These are phyloP conservation scores for Penicillium fuscoglaucum DNA, from an alignment of 2,329 filamentous ascomycete genomes.

Conservation along the genomic window DNA sequence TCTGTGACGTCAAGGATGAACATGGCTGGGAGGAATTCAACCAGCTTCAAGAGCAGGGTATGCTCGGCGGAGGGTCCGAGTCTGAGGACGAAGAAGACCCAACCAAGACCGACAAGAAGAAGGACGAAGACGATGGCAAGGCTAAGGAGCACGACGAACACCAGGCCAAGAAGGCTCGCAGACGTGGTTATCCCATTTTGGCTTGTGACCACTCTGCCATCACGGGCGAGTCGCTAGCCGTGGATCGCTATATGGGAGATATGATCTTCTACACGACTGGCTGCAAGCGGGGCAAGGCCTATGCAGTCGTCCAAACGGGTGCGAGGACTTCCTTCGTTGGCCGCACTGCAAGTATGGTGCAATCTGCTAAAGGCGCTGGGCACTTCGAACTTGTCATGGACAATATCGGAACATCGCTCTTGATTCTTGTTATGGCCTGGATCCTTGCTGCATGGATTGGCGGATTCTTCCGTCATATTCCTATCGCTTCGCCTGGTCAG, in stretches of 20 bases:
- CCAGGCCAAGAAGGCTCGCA: slow-evolving; percentile 19
- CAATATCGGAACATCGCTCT: slow-evolving; percentile 70
- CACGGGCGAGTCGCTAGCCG: slow-evolving; percentile 75
- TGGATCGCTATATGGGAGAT: slow-evolving; percentile 68
- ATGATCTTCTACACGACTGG: slow-evolving; percentile 75
- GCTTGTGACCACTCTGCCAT: slow-evolving; percentile 79
- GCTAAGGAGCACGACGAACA: slow-evolving; percentile 15
- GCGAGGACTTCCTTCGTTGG: slow-evolving; percentile 75
- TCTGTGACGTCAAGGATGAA: slow-evolving; percentile 68
- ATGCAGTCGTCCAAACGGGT: slow-evolving; percentile 65
- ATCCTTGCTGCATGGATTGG: slow-evolving; percentile 75
- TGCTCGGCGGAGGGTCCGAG: slow-evolving; percentile 51
- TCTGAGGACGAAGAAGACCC: slow-evolving; percentile 56
- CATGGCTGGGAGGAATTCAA: slow-evolving; percentile 68
- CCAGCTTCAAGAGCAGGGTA: slow-evolving; percentile 63
- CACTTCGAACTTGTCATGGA: slow-evolving; percentile 84
- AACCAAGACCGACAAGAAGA: slow-evolving; percentile 57
- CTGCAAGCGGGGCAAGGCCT: slow-evolving; percentile 77
- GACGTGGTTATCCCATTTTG: slow-evolving; percentile 63
- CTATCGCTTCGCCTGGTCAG: slow-evolving; percentile 56
- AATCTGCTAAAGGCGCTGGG: slow-evolving; percentile 72
- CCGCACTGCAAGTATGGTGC: slow-evolving; percentile 70
- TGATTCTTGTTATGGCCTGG: slow-evolving; percentile 75
- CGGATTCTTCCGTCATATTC: slow-evolving; percentile 71
- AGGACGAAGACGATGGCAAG: slow-evolving; percentile 28